Base-by-base conservation (phyloP, 1,284 basidiomycete genomes). In the Fistulinella staudtii region DNA sequence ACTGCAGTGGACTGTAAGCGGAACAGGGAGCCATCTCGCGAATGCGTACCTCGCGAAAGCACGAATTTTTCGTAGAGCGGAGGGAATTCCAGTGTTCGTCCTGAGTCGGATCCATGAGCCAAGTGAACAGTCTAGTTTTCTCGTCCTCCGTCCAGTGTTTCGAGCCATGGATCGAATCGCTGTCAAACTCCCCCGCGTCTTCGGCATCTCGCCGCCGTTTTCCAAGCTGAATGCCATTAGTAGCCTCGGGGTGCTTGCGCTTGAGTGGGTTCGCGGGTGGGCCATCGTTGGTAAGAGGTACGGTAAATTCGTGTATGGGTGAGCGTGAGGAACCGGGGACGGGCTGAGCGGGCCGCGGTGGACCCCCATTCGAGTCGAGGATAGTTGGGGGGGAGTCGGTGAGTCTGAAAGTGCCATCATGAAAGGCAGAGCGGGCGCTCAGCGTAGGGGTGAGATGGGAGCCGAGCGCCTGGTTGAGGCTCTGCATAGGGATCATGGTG, bases 141-240 rank as follows among this genome's bases (percentile, higher is more conserved):
- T 87, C 85, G 13, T 84, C 82, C 58, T 87, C 85, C 0, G 83
- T 83, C 84, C 85, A 87, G 54, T 87, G 84, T 53, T 87, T 85
- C 3, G 84, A 82, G 18, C 84, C 84, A 44, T 75, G 74, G 3
- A 67, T 72, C 10, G 61, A 68, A 47, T 80, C 78, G 20, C 66
- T 52, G 52, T 80, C 79, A 48, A 73, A 79, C 36, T 79, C 75
- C 1, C 51, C 47, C 3, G 46, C n/a, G 8, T 63, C 58, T 28
- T 77, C 75, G 0, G 54, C 58, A 14, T 79, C 76, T 28, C 76
- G 67, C 21, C 79, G 68, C 31, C 76, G 70, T 60, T 81, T 82
- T 35, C 66, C 58, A 2, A 60, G 36, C 11, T 64, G 65, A n/a
- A 17, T 39, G 35, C 37, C 65, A 18, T 70, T 69, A 6, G 58